Conservation (phyloP, 2,329 filamentous ascomycete species). For the Macrophomina tecta region DNA sequence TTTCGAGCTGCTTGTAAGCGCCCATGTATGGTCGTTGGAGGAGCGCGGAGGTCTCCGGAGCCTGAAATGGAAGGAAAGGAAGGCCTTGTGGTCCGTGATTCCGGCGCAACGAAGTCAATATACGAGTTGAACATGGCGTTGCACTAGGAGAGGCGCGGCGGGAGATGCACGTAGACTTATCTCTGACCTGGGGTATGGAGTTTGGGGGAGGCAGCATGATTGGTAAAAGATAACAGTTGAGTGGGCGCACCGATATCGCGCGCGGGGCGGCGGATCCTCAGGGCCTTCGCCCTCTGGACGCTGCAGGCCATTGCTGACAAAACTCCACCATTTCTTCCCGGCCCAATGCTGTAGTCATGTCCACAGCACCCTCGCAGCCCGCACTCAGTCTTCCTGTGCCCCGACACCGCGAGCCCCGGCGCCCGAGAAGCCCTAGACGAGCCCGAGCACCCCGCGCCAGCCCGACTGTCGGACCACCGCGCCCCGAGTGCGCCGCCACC, state of each 20-base stretch:
- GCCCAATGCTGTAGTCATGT: slow-evolving; percentile 6
- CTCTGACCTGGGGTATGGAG: neutral
- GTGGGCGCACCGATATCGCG: slow-evolving; percentile 19
- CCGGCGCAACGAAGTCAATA: neutral
- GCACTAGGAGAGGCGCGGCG: neutral
- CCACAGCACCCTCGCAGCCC: neutral
- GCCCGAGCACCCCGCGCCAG: neutral
- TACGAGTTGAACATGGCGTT: slow-evolving; percentile 13
- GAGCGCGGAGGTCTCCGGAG: no score
- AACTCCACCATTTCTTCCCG: slow-evolving; percentile 5
- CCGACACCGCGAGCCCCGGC: no score
- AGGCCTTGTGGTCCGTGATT: neutral
- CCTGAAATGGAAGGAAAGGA: no score
- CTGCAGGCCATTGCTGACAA: slow-evolving; percentile 15
- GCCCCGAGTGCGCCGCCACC: neutral
- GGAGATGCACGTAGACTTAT: slow-evolving; percentile 10
- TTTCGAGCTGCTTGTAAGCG: neutral
- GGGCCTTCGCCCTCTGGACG: slow-evolving; percentile 2
- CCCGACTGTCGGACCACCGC: slow-evolving; percentile 8
- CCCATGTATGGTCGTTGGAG: neutral
- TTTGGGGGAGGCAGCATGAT: neutral
- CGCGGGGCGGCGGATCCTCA: neutral
- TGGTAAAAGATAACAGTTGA: slow-evolving; percentile 15
- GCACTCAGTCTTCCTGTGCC: neutral
- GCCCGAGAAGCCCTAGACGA: no score